Base-by-base conservation (phyloP, 2,329 filamentous ascomycete genomes). In the Diaporthe australafricana region DNA sequence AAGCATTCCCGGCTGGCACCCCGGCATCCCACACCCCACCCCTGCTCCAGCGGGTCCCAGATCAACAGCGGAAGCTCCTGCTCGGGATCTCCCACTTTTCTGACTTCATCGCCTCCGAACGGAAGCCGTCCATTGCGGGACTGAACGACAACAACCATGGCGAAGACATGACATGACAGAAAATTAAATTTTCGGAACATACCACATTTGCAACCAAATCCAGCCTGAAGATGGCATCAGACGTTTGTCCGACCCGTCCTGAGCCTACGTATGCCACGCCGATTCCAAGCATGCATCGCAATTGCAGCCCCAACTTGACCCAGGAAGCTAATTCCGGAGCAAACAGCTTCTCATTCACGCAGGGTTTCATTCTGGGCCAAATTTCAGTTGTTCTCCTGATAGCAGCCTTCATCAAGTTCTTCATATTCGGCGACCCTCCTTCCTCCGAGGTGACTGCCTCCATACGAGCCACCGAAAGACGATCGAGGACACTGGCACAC, bases 321-420 rank as follows among this genome's bases (percentile, higher is more conserved):
- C 25, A 20, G 55, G 17, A n/a, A 35, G 48, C 56, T 73, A 47
- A 72, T 63, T 6, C 68, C 48, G 47, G 35, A 16, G 14, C 30
- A 16, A 42, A 30, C 79, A 96, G 94, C 50, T 87, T 96, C 76
- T 96, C 94, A 45, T 98, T 98, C 82, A 97, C 94, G 0, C 94
- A 98, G 81, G 96, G 96, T 35, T 92, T 99, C 77, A 90, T 99
- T 62, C 87, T 98, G 40, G 96, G 96, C 63, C 96, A 99, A 82
- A 87, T 99, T 66, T 97, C 95, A 2, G 93, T 99, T 56, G 94
- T 98, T 17, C 85, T 98, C 30, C 88, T 99, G 48, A 90, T 99
- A 74, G 95, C 95, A 75, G 94, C 93, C 76, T 98, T 99, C 84
- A 98, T 99, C 83, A 98, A 98, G 81, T 99, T 98, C 89, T 99